These are phyloP conservation scores for Penicillium argentinense DNA, from an alignment of 495 filamentous ascomycete genomes.

Conservation along the genomic window DNA sequence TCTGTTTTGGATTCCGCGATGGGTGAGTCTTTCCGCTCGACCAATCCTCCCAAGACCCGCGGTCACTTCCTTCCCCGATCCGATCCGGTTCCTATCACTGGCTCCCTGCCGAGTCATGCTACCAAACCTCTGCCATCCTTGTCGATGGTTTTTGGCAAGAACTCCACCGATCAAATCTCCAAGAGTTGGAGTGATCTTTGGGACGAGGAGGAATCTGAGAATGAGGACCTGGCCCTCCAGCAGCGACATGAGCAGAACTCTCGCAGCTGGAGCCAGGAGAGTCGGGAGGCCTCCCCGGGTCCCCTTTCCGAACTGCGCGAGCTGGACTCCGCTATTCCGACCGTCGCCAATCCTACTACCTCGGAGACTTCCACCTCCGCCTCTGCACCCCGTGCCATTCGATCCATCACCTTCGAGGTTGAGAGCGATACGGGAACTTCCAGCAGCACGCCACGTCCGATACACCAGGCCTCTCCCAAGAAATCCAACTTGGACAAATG, in stretches of 20 bases:
- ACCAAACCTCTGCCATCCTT: conserved; percentile 64
- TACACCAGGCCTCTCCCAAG: conserved; percentile 55
- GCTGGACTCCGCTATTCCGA: conserved; percentile 52
- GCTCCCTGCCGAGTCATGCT: conserved; percentile 73
- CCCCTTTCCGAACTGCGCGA: conserved; percentile 34
- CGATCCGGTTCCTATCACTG: conserved; percentile 62
- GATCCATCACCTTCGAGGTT: conserved; percentile 49
- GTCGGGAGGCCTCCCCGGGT: conserved; percentile 42
- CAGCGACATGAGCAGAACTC: conserved; percentile 71
- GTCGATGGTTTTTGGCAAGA: conserved; percentile 75
- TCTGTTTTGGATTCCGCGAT: conserved; percentile 76
- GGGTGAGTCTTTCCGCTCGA: conserved; percentile 66
- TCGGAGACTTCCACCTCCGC: conserved; percentile 9
- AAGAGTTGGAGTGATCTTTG: conserved; percentile 98
- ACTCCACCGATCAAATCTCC: conserved; percentile 67
- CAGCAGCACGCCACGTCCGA: conserved; percentile 55
- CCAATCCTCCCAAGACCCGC: conserved; percentile 45
- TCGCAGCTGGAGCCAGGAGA: conserved; percentile 79
- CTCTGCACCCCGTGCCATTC: conserved; percentile 32
- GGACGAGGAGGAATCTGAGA: conserved; percentile 82
- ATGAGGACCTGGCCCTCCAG: conserved; percentile 54
- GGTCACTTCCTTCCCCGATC: conserved; percentile 43
- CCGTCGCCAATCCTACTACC: conserved; percentile 30
- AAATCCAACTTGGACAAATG: conserved; percentile 74
- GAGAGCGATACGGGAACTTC: conserved; percentile 63